Base-by-base conservation (phyloP, 495 filamentous ascomycete genomes). In the Lophiotrema nucula region DNA sequence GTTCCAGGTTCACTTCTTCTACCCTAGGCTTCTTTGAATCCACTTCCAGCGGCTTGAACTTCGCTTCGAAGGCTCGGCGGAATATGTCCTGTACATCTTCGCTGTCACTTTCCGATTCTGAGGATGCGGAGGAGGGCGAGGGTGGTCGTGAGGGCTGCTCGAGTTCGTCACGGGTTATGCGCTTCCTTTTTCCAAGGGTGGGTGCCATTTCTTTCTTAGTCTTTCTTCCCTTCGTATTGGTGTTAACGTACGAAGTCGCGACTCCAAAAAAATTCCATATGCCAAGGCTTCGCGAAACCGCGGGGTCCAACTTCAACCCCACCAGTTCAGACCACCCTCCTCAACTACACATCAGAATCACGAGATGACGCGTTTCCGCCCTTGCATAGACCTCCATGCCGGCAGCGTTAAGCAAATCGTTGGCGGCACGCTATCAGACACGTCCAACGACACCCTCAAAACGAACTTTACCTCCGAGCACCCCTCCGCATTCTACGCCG, bases 361-460 rank as follows among this genome's bases (percentile, higher is more conserved):
- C 54, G 52, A 35, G 33, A 98, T 98, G 93, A 97, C 95, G 2
- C 81, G 84, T 67, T 98, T 97, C 71, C 80, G 93, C 13, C 95
- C 93, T 15, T 98, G 93, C 70, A 97, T 98, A 72, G 93, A 98
- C 74, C 81, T 98, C 24, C 93, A 98, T 74, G 85, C 91, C 8
- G 95, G 95, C 5, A 82, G 89, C 70, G 93, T 98, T 25, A 98
- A 98, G 76, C 93, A 98, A 73, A 98, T 98, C 64, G 92, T 98
- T 33, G 93, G 93, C 48, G 92, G 92, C 39, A 97, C 93, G 0
- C 79, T 97, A 60, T 55, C 70, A 33, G 87, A 83, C 69, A 80
- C 79, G 62, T 74, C 81, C 0, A 79, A 79, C 19, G 63, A 77
- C 22, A 79, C 83, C 46, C 79, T 97, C 56, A 86, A 88, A 71